Percentiles rank a stretch among this genome's conserved stretches.
phyloP scores from a whole-genome alignment of 169 alveolate species.

The Sarcocystis neurona region DNA sequence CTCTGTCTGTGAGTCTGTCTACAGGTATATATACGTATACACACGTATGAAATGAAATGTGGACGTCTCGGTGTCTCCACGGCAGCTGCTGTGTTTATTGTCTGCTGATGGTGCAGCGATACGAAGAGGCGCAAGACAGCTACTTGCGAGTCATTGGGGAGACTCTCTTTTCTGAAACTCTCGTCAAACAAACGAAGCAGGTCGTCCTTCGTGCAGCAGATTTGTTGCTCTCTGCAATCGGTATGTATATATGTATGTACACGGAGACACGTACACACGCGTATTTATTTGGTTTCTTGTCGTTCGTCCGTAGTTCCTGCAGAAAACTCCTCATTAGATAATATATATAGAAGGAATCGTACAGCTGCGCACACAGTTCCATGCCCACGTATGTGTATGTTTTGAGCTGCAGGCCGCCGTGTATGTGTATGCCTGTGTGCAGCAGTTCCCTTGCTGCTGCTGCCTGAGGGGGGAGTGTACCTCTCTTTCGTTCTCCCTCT shows the following conservation, averaged over 20 bases:
- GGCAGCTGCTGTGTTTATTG: background rate
- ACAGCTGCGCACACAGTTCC: no score
- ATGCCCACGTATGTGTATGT: no score
- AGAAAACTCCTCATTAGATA: no score
- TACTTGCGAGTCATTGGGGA: constrained; percentile 36
- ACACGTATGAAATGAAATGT: no score
- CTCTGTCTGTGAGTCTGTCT: no score
- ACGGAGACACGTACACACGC: background rate
- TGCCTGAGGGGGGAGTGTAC: no score
- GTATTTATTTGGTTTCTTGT: background rate
- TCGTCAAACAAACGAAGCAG: constrained; percentile 42
- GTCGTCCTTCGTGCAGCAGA: constrained; percentile 44
- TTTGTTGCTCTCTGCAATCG: constrained; percentile 28
- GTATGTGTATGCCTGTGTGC: no score
- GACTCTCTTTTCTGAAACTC: constrained; percentile 27
- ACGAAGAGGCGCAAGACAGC: constrained; percentile 43
- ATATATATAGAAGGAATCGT: no score
- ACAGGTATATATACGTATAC: no score
- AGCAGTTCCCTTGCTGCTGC: no score
- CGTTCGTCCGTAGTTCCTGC: background rate
- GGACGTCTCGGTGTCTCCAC: background rate
- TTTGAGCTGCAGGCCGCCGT: no score
- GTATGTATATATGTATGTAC: background rate
- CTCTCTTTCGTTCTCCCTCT: no score
- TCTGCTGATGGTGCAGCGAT: constrained; percentile 18